These are phyloP conservation scores for Amylostereum areolatum DNA, from an alignment of 1,284 basidiomycete species.

Conservation along the genomic window DNA sequence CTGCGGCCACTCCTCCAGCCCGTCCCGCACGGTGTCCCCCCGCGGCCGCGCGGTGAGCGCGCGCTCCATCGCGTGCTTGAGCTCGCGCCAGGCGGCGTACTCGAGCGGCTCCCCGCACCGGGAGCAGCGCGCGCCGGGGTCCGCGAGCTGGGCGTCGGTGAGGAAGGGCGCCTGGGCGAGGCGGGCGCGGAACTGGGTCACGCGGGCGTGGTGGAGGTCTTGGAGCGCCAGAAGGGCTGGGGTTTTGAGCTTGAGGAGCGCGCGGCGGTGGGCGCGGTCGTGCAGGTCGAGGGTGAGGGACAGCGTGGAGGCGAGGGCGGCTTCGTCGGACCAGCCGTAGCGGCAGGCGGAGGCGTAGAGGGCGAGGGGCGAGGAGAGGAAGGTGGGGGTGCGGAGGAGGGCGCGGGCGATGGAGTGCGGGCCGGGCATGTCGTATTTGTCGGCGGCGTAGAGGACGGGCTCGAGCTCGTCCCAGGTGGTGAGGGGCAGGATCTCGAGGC, in stretches of 20 bases:
- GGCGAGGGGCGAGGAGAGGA: slow-evolving; percentile 46
- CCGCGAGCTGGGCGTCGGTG: slow-evolving; percentile 27
- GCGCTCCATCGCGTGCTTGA: slow-evolving; percentile 46
- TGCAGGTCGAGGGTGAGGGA: slow-evolving; percentile 44
- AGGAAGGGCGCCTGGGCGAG: slow-evolving; percentile 57
- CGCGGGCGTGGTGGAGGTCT: slow-evolving; percentile 43
- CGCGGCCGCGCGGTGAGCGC: slow-evolving; percentile 54
- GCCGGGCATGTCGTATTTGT: slow-evolving; percentile 65
- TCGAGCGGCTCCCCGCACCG: slow-evolving; percentile 42
- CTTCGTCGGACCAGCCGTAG: slow-evolving; percentile 52
- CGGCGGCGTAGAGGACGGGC: slow-evolving; percentile 49
- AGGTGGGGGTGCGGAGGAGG: slow-evolving; percentile 40
- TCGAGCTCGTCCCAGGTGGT: slow-evolving; percentile 48
- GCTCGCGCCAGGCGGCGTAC: slow-evolving; percentile 57
- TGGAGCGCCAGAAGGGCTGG: slow-evolving; percentile 46
- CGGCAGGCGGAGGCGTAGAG: slow-evolving; percentile 52
- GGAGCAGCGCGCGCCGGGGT: slow-evolving; percentile 37
- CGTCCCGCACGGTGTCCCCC: slow-evolving; percentile 47
- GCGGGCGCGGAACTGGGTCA: slow-evolving; percentile 39
- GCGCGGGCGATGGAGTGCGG: slow-evolving; percentile 51
- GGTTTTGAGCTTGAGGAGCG: slow-evolving; percentile 42
- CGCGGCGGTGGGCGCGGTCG: slow-evolving; percentile 34
- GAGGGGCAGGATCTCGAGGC: slow-evolving; percentile 44
- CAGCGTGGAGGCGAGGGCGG: slow-evolving; percentile 42
- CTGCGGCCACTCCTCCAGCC: slow-evolving; percentile 48